Base-by-base conservation (phyloP, 192 early-diverging fungal species). In the Backusella tuberculispora region DNA sequence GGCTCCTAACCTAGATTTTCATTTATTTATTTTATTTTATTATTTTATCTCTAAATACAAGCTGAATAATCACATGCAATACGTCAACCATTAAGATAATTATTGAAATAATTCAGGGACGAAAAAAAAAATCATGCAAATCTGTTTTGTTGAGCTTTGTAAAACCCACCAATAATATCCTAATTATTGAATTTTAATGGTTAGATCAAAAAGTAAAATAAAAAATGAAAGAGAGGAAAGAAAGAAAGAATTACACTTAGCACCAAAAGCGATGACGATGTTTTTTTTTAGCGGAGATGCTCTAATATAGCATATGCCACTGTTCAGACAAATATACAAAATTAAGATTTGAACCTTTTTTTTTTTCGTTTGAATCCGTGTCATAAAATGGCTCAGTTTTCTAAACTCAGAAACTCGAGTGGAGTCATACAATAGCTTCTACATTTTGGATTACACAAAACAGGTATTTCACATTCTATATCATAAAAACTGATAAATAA, bases 341-440 rank as follows among this genome's bases (percentile, higher is more conserved):
- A 53, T 53, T 53, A 53, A 53, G 50, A 21, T 53, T 53, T 53
- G 50, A 53, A 53, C 19, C 50, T 34, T 34, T 34, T 1, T 34
- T 34, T 34, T 43, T 10, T 53, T 53, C 50, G 50, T 21, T 53
- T 53, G 50, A 53, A 53, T 53, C 50, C 50, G 50, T 53, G 50
- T 53, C 50, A 53, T 53, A 53, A 53, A 50, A 53, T 53, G 50
- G 50, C 50, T 53, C 50, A 53, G 8, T 19, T 53, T 53, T 53
- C 21, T 53, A 53, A 53, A 10, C 50, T 24, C 50, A 24, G 50
- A 2, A 2, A 53, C 42, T 43, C 29, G 29, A 34, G 29, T 34
- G 2, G 29, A 34, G 29, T 34, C 29, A 34, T 34, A 34, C n/a
- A n/a, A n/a, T n/a, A n/a, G n/a, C n/a, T n/a, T n/a, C n/a, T n/a